phyloP scores from a whole-genome alignment of 306 rosid genomes.

The Vicia sativa region DNA sequence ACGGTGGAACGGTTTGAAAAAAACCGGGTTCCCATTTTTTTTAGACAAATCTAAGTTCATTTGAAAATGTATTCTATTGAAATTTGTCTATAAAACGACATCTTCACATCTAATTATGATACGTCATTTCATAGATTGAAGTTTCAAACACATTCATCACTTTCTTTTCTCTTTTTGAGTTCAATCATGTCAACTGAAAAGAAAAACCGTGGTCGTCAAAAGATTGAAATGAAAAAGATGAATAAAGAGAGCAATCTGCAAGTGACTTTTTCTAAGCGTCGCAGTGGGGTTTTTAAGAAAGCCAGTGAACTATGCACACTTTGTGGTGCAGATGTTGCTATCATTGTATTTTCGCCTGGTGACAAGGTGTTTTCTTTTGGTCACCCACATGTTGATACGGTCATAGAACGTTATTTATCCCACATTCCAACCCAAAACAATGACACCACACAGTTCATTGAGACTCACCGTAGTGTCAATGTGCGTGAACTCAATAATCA shows the following conservation, averaged over 20 bases:
- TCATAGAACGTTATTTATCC: conserved; percentile 21
- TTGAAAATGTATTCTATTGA: too few relatives aligned
- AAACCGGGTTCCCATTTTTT: too few relatives aligned
- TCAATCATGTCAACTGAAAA: conserved; percentile 1
- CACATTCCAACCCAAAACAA: background rate
- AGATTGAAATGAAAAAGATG: conserved; percentile 46
- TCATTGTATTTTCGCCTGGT: conserved; percentile 39
- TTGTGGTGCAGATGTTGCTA: conserved; percentile 34
- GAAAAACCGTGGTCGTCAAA: conserved; percentile 38
- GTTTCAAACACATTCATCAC: background rate
- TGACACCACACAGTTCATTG: background rate
- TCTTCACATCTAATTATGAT: background rate
- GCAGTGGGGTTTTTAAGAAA: conserved; percentile 47
- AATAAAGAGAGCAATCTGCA: conserved; percentile 39
- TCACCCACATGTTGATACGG: conserved; percentile 32
- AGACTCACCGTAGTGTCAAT: conserved; percentile 32
- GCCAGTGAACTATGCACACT: conserved; percentile 47
- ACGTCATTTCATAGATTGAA: background rate
- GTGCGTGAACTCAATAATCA: conserved; percentile 28
- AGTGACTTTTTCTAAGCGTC: conserved; percentile 48
- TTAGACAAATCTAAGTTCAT: too few relatives aligned
- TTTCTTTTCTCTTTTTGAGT: background rate
- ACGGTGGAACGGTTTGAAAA: too few relatives aligned
- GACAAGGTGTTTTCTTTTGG: conserved; percentile 46
- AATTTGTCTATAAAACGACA: conserved; percentile 17